phyloP scores from a whole-genome alignment of 495 filamentous ascomycete species.

The Lasiosphaeriaceae sp. region DNA sequence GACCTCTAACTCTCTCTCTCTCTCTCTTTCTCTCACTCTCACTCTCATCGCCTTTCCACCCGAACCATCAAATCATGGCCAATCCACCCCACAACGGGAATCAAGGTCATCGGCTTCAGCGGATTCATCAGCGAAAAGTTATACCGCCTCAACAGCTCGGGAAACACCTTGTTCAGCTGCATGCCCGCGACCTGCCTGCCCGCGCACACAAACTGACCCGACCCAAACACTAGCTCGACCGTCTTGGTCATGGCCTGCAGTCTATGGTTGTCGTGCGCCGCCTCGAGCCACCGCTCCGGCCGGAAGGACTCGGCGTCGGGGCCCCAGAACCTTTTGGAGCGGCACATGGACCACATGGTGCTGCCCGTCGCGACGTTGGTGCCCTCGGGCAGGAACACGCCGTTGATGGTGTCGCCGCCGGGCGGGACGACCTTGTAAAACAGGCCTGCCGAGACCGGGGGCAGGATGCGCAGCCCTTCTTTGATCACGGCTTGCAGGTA shows the following conservation, averaged over 20 bases:
- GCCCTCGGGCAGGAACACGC: conserved; percentile 23
- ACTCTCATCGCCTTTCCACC: conserved; percentile 9
- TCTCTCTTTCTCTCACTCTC: neutral
- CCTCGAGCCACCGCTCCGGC: conserved; percentile 43
- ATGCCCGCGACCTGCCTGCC: conserved; percentile 35
- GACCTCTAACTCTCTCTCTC: conserved; percentile 3
- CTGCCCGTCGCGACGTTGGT: conserved; percentile 25
- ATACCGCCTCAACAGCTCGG: conserved; percentile 35
- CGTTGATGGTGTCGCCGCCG: conserved; percentile 24
- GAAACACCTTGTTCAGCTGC: conserved; percentile 50
- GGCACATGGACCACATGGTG: conserved; percentile 8
- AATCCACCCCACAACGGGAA: conserved; percentile 15
- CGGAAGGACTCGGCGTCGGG: conserved; percentile 32
- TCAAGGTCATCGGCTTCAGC: conserved; percentile 26
- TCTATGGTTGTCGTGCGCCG: conserved; percentile 19
- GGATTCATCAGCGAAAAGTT: conserved; percentile 16
- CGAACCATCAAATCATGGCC: conserved; percentile 20
- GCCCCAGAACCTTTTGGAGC: conserved; percentile 11
- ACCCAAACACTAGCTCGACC: conserved; percentile 32
- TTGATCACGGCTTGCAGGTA: conserved; percentile 44
- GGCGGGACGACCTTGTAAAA: conserved; percentile 33
- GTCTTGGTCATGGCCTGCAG: conserved; percentile 34
- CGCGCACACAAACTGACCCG: conserved; percentile 37
- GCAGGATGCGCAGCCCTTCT: conserved; percentile 43
- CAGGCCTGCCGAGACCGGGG: conserved; percentile 41